Evolutionary conservation across 2,329 filamentous ascomycete genomes (phyloP).

Genomic region (Colletotrichum sansevieriae): DNA sequence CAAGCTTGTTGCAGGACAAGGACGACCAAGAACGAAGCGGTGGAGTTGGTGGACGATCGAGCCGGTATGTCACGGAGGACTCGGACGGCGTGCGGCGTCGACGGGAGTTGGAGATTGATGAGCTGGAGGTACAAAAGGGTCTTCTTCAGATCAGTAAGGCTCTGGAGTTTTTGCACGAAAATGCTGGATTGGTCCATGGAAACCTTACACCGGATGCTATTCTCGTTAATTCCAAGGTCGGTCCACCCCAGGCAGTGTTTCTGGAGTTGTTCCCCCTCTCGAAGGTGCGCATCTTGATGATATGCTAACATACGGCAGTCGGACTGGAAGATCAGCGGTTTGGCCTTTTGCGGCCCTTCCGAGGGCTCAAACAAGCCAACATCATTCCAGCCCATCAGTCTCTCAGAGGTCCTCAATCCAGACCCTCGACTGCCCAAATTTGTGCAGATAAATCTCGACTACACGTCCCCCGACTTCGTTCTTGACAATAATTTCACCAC

Average conservation of each 20-base stretch:
- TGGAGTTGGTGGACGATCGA: conserved; percentile 77
- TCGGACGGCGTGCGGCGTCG: conserved; percentile 78
- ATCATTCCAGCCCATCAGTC: conserved; percentile 81
- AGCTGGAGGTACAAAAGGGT: conserved; percentile 97
- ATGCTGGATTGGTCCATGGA: conserved; percentile 91
- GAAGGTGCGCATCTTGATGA: not conserved
- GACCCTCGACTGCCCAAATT: conserved; percentile 84
- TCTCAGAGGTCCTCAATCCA: conserved; percentile 86
- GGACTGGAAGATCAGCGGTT: conserved; percentile 98
- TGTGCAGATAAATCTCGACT: conserved; percentile 93
- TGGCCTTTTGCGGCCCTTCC: conserved; percentile 87
- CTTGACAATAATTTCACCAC: conserved; percentile 89
- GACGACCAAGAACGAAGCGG: conserved; percentile 84
- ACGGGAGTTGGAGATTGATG: conserved; percentile 92
- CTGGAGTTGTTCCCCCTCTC: no score
- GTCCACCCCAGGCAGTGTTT: conserved; percentile 45
- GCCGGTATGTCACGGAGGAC: conserved; percentile 85
- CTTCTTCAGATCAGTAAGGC: conserved; percentile 93
- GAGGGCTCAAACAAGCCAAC: conserved; percentile 81
- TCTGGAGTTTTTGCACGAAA: conserved; percentile 94
- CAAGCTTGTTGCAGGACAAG: conserved; percentile 85
- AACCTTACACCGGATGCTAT: conserved; percentile 95
- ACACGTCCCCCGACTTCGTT: conserved; percentile 93
- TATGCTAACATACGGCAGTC: conserved; percentile 67
- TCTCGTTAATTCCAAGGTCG: conserved; percentile 90